phyloP scores from a whole-genome alignment of 192 early-diverging fungal genomes.

The Coemansia sp. region DNA sequence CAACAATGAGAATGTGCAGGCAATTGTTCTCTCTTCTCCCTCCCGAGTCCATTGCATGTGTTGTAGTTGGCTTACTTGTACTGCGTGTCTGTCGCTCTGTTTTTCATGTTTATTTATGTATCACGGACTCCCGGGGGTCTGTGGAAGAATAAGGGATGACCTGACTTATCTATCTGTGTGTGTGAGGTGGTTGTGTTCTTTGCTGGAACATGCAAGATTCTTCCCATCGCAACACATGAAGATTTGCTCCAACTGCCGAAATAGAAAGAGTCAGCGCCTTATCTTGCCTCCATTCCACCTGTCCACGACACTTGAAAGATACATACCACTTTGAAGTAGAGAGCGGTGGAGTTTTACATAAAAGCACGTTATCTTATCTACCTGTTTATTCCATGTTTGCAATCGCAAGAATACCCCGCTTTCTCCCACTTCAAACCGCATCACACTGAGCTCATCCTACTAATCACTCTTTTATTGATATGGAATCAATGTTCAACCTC shows the following conservation, averaged over 20 bases:
- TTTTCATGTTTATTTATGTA: conserved; percentile 1
- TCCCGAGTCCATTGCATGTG: neutral
- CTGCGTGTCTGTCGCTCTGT: conserved; percentile 1
- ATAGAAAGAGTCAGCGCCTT: neutral
- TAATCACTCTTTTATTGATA: conserved; percentile 3
- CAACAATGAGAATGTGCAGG: neutral
- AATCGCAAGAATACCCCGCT: neutral
- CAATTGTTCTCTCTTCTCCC: neutral
- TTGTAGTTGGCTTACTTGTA: neutral
- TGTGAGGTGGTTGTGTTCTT: no score
- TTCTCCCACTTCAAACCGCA: neutral
- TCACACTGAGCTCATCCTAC: neutral
- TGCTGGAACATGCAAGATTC: neutral
- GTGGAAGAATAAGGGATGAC: neutral
- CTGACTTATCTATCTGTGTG: neutral
- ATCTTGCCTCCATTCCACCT: neutral
- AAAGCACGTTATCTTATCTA: conserved; percentile 9
- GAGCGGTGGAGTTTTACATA: neutral
- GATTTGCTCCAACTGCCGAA: neutral
- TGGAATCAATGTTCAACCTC: conserved; percentile 9
- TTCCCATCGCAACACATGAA: conserved; percentile 4
- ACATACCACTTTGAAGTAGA: neutral
- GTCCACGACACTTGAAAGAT: neutral
- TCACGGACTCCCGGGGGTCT: neutral
- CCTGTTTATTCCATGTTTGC: neutral